Evolutionary conservation across 176 grass and related monocot genomes (phyloP).

Genomic region (Aegilops longissima): DNA sequence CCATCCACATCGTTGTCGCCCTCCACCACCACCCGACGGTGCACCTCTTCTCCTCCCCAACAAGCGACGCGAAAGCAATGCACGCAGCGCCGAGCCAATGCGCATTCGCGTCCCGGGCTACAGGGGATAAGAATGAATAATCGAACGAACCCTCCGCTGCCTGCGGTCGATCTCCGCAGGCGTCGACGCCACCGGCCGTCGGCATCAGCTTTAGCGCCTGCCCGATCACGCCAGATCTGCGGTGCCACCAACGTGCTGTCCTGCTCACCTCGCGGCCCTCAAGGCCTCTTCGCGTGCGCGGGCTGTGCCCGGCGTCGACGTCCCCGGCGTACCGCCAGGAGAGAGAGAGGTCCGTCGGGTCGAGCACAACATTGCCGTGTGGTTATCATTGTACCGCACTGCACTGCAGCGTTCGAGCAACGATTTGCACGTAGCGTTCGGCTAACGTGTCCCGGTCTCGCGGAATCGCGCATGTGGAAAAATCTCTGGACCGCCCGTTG

Average conservation of each 20-base stretch:
- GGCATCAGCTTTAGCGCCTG: background rate
- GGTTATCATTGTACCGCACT: too few relatives aligned
- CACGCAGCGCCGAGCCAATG: background rate
- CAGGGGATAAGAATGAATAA: constrained; percentile 45
- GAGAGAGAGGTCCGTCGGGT: background rate
- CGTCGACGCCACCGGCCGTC: constrained; percentile 8
- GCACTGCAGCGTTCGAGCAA: background rate
- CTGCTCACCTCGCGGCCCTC: background rate
- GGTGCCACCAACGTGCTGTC: background rate
- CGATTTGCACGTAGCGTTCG: background rate
- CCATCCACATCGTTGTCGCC: background rate
- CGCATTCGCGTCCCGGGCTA: background rate
- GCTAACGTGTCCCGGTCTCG: background rate
- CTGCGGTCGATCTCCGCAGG: background rate
- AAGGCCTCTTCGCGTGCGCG: background rate
- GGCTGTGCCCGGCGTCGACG: background rate
- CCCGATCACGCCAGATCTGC: background rate
- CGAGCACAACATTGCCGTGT: background rate
- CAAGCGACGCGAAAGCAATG: background rate
- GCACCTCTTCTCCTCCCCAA: background rate
- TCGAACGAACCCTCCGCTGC: background rate
- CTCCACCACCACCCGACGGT: background rate
- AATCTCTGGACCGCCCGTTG: background rate
- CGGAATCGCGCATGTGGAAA: background rate
- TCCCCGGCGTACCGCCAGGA: background rate